Base-by-base conservation (phyloP, 768 basidiomycete species). In the Termitomyces sp. region DNA sequence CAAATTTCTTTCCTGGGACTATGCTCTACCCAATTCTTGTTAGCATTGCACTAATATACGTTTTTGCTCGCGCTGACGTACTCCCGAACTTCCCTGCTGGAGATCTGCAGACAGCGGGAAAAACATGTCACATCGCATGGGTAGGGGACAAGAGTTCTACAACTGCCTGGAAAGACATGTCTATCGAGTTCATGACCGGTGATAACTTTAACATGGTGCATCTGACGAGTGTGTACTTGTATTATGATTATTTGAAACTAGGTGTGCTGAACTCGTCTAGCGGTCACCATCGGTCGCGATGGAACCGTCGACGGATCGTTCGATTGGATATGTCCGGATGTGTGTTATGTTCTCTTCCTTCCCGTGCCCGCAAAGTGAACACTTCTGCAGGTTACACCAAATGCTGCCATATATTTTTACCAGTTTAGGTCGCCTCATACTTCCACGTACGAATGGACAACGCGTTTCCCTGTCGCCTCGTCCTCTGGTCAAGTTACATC, bases 151-250 rank as follows among this genome's bases (percentile, higher is more conserved):
- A 73, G 8, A 57, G 63, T 24, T 76, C 74, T 4, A 79, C 80
- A 14, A 83, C 84, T 10, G 62, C 60, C 10, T 94, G 91, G 91
- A 85, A 80, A 67, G 69, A 74, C 58, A 90, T 88, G 83, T 71
- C 77, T 58, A 88, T 94, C 56, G 74, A 90, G 68, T 79, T 93
- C 68, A 92, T 90, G 90, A 85, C 87, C 1, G 91, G 91, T 4
- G 67, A 78, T 66, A 92, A 94, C 73, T 72, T 78, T 53, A 62
- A 78, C 47, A 92, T 92, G 90, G 67, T 83, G 36, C 80, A 77
- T 62, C 61, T 92, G 56, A 82, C 83, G 20, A 83, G 88, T 90
- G 59, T 55, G 85, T 76, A 35, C 50, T 16, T 43, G 38, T 16
- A 35, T 20, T 12, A 7, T 26, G n/a, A 6, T 9, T 10, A 20